Percentiles rank a stretch among this genome's conserved stretches.
Conservation (phyloP, 163 green algal species). For the Coccomyxa subellipsoidea region DNA sequence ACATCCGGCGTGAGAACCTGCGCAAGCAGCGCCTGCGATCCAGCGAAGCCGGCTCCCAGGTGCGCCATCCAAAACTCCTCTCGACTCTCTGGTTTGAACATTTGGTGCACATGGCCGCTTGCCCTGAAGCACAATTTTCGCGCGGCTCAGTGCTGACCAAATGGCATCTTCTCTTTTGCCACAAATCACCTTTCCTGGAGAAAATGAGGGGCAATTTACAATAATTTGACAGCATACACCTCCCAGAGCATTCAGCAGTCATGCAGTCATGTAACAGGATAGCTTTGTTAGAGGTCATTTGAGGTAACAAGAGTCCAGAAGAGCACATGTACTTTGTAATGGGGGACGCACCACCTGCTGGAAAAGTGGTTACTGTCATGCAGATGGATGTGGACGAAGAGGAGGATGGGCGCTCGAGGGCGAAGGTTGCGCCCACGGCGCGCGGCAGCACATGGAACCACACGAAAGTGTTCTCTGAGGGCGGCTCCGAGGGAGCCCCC, state of each 20-base stretch:
- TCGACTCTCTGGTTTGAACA: background rate
- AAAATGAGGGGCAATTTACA: no score
- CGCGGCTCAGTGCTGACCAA: no score
- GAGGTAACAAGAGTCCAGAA: no score
- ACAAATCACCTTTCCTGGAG: background rate
- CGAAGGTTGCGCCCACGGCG: conserved; percentile 43
- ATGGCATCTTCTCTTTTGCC: background rate
- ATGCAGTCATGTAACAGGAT: no score
- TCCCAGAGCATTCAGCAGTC: no score
- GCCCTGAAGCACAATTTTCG: no score
- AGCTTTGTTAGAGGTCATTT: no score
- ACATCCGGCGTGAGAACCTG: conserved; percentile 83
- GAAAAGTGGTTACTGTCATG: background rate
- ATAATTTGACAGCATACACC: no score
- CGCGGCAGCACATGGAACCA: conserved; percentile 67
- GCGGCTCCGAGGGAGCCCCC: conserved; percentile 28
- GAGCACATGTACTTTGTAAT: background rate
- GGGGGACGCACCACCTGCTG: background rate
- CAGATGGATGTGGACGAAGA: conserved; percentile 2
- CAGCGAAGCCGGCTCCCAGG: conserved; percentile 48
- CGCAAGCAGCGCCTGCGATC: conserved; percentile 45
- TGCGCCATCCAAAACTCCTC: background rate
- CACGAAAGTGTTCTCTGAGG: conserved; percentile 77
- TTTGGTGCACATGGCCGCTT: no score
- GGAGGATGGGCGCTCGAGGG: background rate